phyloP scores from a whole-genome alignment of 2,329 filamentous ascomycete species.

The Plenodomus lindquistii region DNA sequence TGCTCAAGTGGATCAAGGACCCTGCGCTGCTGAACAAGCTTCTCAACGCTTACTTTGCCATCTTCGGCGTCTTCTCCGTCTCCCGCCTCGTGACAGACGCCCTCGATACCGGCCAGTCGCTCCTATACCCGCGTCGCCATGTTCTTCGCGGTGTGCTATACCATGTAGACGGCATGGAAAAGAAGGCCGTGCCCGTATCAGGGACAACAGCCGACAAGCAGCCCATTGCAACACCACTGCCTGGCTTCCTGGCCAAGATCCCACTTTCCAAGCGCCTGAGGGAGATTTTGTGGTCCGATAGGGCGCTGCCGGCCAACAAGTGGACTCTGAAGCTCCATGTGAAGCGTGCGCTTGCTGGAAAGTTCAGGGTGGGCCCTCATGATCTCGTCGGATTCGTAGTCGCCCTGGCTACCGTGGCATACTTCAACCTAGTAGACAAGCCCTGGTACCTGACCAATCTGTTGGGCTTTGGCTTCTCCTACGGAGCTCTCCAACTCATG shows the following conservation, averaged over 20 bases:
- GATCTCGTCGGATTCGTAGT: slow-evolving; percentile 61
- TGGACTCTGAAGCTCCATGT: slow-evolving; percentile 58
- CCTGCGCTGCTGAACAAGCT: slow-evolving; percentile 80
- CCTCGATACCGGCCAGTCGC: slow-evolving; percentile 64
- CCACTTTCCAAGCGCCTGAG: slow-evolving; percentile 47
- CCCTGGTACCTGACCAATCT: slow-evolving; percentile 80
- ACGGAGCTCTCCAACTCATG: slow-evolving; percentile 78
- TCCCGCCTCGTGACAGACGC: slow-evolving; percentile 73
- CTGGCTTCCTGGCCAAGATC: slow-evolving; percentile 54
- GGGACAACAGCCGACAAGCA: slow-evolving; percentile 26
- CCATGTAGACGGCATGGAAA: slow-evolving; percentile 45
- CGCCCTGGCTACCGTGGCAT: slow-evolving; percentile 61
- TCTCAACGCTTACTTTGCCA: slow-evolving; percentile 80
- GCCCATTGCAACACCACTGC: slow-evolving; percentile 52
- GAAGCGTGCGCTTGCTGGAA: slow-evolving; percentile 54
- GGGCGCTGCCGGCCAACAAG: slow-evolving; percentile 55
- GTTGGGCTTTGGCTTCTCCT: slow-evolving; percentile 84
- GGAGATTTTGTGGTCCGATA: slow-evolving; percentile 53
- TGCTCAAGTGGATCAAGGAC: slow-evolving; percentile 87
- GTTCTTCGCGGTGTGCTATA: slow-evolving; percentile 55
- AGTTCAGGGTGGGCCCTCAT: slow-evolving; percentile 58
- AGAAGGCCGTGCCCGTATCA: slow-evolving; percentile 39
- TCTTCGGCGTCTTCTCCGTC: slow-evolving; percentile 77
- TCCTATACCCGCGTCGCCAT: slow-evolving; percentile 77
- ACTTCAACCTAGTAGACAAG: slow-evolving; percentile 65